phyloP scores from a whole-genome alignment of 1,284 basidiomycete species.

The Tilletia indica region DNA sequence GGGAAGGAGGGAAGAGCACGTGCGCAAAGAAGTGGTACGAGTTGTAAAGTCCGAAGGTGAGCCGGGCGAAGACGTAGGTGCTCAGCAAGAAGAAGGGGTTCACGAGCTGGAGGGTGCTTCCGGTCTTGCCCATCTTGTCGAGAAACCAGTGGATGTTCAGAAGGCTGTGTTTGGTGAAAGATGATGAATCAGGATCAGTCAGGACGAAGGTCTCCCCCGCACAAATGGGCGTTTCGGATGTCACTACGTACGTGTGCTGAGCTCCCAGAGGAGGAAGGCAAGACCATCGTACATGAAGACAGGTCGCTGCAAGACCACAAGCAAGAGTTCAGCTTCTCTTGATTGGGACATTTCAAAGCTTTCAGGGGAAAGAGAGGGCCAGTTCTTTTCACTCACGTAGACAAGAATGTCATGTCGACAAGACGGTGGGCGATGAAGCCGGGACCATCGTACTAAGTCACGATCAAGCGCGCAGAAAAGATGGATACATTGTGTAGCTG shows the following conservation, averaged over 20 bases:
- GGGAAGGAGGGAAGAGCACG: slow-evolving; percentile 38
- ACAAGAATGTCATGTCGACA: slow-evolving; percentile 49
- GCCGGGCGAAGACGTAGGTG: slow-evolving; percentile 52
- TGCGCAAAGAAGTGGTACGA: slow-evolving; percentile 44
- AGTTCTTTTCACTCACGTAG: slow-evolving; percentile 25
- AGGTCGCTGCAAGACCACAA: slow-evolving; percentile 39
- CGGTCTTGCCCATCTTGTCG: slow-evolving; percentile 57
- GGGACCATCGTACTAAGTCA: slow-evolving; percentile 47
- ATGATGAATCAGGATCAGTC: slow-evolving; percentile 3
- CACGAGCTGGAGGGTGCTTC: slow-evolving; percentile 52
- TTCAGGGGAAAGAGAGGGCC: not conserved
- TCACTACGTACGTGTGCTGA: slow-evolving; percentile 39
- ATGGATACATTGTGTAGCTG: slow-evolving; percentile 23
- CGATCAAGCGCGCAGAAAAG: not conserved
- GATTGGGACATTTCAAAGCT: not conserved
- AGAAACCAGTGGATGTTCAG: slow-evolving; percentile 58
- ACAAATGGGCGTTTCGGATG: slow-evolving; percentile 16
- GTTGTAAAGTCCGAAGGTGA: slow-evolving; percentile 56
- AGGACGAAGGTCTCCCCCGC: slow-evolving; percentile 4
- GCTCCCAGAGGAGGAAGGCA: slow-evolving; percentile 56
- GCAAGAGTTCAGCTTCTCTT: not conserved
- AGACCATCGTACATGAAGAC: slow-evolving; percentile 57
- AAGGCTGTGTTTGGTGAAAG: slow-evolving; percentile 34
- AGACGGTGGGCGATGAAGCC: slow-evolving; percentile 57
- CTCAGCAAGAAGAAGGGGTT: slow-evolving; percentile 53